These are phyloP conservation scores for Stemphylium beticola DNA, from an alignment of 2,329 filamentous ascomycete genomes.

Conservation along the genomic window DNA sequence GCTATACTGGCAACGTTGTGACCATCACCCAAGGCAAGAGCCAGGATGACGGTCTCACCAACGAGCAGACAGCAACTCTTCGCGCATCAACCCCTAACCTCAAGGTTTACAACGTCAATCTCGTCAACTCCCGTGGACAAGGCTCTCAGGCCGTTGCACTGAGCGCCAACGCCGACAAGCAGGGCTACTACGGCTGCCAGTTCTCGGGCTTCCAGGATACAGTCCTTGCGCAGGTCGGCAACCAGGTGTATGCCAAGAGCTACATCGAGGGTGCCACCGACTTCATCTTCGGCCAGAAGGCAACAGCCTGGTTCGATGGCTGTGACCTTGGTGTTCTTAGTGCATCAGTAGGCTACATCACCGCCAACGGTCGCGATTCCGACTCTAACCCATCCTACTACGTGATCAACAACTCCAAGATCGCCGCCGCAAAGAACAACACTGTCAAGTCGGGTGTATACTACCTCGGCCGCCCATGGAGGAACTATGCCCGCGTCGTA, in stretches of 20 bases:
- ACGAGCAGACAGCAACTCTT: slow-evolving; percentile 63
- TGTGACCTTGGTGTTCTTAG: slow-evolving; percentile 57
- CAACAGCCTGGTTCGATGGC: slow-evolving; percentile 59
- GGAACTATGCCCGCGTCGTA: slow-evolving; percentile 58
- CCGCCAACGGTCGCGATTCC: slow-evolving; percentile 44
- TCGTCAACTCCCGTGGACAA: slow-evolving; percentile 53
- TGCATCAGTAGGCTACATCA: slow-evolving; percentile 50
- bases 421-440: slow-evolving; percentile 52
- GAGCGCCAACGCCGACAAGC: slow-evolving; percentile 57
- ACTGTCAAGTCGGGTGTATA: slow-evolving; percentile 50
- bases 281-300: slow-evolving; percentile 64
- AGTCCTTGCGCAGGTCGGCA: slow-evolving; percentile 52
- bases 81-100: slow-evolving; percentile 58
- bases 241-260: slow-evolving; percentile 62
- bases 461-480: slow-evolving; percentile 62
- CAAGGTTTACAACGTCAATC: slow-evolving; percentile 68
- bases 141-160: slow-evolving; percentile 62
- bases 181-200: slow-evolving; percentile 64
- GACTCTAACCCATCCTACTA: slow-evolving; percentile 54
- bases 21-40: slow-evolving; percentile 58
- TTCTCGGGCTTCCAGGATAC: slow-evolving; percentile 66
- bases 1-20: slow-evolving; percentile 64
- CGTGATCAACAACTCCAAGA: slow-evolving; percentile 61
- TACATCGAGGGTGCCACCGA: slow-evolving; percentile 66
- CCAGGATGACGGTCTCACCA: slow-evolving; percentile 56